A percentile compares a stretch with the other conserved stretches of the same genome.
Conservation (phyloP, 179 eudicot genomes). For the Actinidia arguta region DNA sequence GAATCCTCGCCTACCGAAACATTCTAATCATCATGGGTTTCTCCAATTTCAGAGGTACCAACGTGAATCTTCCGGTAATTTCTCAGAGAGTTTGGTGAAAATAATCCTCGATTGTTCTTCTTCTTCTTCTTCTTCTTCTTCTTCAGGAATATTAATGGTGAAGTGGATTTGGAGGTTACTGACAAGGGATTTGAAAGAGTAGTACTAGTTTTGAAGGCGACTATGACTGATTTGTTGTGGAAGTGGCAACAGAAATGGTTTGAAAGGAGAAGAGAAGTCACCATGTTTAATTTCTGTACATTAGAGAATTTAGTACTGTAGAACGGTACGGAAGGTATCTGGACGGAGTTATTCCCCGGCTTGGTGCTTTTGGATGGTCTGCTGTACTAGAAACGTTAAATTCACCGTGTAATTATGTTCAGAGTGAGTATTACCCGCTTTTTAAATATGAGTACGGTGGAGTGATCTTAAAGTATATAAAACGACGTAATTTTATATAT, state of each 20-base stretch:
- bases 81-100: slow-evolving; percentile 9
- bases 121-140: no score
- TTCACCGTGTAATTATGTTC: no score
- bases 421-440: no score
- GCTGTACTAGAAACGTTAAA: no score
- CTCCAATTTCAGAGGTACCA: slow-evolving; percentile 43
- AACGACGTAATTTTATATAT: no score
- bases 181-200: slow-evolving; percentile 10
- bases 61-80: slow-evolving; percentile 33
- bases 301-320: no score
- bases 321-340: no score
- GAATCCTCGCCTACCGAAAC: slow-evolving; percentile 80
- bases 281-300: no score
- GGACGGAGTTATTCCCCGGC: no score
- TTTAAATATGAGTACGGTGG: no score
- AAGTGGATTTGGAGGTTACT: slow-evolving; percentile 2
- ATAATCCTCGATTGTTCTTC: background rate
- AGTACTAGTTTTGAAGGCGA: slow-evolving; percentile 19
- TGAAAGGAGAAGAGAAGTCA: slow-evolving; percentile 57
- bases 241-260: slow-evolving; percentile 32
- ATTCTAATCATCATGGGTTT: slow-evolving; percentile 32
- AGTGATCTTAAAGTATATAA: no score
- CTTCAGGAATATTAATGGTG: background rate
- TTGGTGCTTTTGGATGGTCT: no score
- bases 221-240: background rate